Conservation (phyloP, 2,329 filamentous ascomycete genomes). For the Tolypocladium nubicola region DNA sequence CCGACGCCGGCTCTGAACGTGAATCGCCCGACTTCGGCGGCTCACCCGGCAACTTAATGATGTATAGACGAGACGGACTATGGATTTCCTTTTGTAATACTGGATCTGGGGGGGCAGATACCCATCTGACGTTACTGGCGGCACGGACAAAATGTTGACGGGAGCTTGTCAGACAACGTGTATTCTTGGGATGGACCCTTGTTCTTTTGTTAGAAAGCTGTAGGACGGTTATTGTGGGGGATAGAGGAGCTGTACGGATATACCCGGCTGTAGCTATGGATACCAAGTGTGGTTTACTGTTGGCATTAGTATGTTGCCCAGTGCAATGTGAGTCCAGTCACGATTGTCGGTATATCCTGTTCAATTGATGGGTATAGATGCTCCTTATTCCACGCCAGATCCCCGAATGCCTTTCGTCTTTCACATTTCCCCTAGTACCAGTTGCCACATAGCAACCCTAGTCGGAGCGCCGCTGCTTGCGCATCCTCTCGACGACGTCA, state of each 20-base stretch:
- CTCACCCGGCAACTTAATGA: not conserved
- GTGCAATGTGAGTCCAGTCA: not conserved
- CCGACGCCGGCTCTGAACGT: constrained; percentile 6
- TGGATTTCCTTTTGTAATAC: not conserved
- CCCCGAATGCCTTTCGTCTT: not conserved
- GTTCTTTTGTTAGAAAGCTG: not conserved
- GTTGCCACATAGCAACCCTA: not conserved
- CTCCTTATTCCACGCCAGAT: not conserved
- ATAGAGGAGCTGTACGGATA: not conserved
- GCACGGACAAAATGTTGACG: not conserved
- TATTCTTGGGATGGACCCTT: not conserved
- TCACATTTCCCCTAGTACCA: no score
- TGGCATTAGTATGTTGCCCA: not conserved
- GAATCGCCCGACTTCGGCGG: not conserved
- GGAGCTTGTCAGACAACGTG: not conserved
- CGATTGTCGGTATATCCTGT: not conserved
- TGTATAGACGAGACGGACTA: not conserved
- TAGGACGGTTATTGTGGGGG: not conserved
- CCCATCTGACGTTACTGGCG: not conserved
- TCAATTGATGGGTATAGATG: not conserved
- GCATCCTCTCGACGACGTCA: constrained; percentile 28
- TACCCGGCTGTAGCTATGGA: constrained; percentile 3
- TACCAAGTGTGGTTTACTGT: not conserved
- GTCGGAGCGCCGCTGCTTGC: constrained; percentile 1
- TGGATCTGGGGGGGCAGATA: not conserved